These are phyloP conservation scores for Colletotrichum sp. DNA, from an alignment of 2,329 filamentous ascomycete genomes.

Conservation along the genomic window DNA sequence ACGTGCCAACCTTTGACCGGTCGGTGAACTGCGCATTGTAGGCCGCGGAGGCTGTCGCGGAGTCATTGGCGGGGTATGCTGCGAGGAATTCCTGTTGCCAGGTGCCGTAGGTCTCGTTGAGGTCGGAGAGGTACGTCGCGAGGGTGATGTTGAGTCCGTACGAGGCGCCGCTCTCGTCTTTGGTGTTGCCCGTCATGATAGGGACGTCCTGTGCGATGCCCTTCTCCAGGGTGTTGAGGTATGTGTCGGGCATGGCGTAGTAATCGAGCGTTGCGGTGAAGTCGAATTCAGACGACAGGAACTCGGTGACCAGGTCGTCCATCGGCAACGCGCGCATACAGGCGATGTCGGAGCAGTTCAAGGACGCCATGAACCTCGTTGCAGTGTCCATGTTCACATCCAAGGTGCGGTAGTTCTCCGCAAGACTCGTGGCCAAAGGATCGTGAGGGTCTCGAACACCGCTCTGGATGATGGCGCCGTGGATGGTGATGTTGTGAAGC, in stretches of 20 bases:
- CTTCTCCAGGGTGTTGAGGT: background rate
- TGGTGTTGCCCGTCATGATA: background rate
- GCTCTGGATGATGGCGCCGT: background rate
- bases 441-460: background rate
- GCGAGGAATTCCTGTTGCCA: background rate
- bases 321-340: background rate
- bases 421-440: background rate
- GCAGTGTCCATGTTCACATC: background rate
- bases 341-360: background rate
- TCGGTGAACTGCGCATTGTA: background rate
- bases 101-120: background rate
- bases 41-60: background rate
- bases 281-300: background rate
- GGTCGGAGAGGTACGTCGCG: background rate
- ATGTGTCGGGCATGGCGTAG: background rate
- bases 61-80: background rate
- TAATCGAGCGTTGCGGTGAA: slow-evolving; percentile 22
- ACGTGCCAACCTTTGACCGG: background rate
- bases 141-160: background rate
- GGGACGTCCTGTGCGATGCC: slow-evolving; percentile 24
- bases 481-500: background rate
- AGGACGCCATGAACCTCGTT: background rate
- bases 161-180: background rate
- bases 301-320: background rate
- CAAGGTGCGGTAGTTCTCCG: background rate